Conservation (phyloP, 352 stramenopile species). For the Pythium biforme region DNA sequence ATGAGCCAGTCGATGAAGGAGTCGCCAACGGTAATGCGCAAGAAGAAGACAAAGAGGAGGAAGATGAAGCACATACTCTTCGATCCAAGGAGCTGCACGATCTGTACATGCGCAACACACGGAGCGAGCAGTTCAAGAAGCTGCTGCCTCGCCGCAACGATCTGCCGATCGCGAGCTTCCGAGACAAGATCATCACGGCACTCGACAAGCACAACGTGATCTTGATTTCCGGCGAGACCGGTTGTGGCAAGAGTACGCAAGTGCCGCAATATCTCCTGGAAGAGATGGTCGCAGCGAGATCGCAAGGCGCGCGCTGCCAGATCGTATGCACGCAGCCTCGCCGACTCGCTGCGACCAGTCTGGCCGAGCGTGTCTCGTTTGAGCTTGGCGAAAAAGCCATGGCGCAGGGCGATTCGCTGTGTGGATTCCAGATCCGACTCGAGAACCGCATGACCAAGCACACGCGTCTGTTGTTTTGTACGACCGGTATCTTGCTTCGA, state of each 20-base stretch:
- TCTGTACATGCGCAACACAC: conserved; percentile 16
- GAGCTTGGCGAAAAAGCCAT: conserved; percentile 88
- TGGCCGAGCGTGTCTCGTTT: conserved; percentile 92
- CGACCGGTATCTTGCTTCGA: conserved; percentile 93
- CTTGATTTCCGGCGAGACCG: conserved; percentile 94
- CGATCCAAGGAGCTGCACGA: conserved; percentile 9
- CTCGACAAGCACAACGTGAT: conserved; percentile 88
- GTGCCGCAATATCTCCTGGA: conserved; percentile 97
- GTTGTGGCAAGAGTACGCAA: conserved; percentile 95
- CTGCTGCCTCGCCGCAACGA: conserved; percentile 45
- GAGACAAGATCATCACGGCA: conserved; percentile 75
- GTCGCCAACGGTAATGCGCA: not conserved
- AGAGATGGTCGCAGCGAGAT: conserved; percentile 64
- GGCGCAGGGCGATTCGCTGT: conserved; percentile 56
- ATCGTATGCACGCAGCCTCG: conserved; percentile 97
- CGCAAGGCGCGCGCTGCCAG: conserved; percentile 75
- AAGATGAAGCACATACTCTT: not conserved
- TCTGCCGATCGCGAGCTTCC: conserved; percentile 82
- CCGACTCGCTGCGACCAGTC: conserved; percentile 94
- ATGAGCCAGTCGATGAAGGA: not conserved
- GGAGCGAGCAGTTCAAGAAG: conserved; percentile 17
- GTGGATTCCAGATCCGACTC: conserved; percentile 93
- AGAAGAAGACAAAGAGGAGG: not conserved
- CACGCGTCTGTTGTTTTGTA: conserved; percentile 94
- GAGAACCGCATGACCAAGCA: conserved; percentile 83